Conservation (phyloP, 371 early-diverging fungal species). For the Saksenaea oblongispora region DNA sequence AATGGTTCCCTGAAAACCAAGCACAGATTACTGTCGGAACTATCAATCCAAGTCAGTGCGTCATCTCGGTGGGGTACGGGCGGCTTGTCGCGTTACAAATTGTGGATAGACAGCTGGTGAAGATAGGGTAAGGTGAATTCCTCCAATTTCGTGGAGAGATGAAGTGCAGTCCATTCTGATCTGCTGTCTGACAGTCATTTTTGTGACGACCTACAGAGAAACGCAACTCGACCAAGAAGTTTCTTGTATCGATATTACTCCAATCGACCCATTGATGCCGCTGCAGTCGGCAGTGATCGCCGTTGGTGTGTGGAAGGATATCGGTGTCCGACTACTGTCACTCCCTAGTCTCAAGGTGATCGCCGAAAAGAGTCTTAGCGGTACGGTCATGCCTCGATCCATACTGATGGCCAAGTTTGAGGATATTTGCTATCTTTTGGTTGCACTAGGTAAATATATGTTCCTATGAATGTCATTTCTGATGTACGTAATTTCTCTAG, state of each 20-base stretch:
- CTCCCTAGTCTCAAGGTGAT: constrained; percentile 60
- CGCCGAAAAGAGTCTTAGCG: constrained; percentile 52
- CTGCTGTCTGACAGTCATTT: constrained; percentile 3
- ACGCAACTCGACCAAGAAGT: constrained; percentile 64
- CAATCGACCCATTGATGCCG: constrained; percentile 35
- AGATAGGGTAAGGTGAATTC: constrained; percentile 46
- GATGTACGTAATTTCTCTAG: constrained; percentile 19
- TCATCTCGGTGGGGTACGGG: constrained; percentile 65
- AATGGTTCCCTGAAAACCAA: constrained; percentile 55
- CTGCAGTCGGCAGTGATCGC: constrained; percentile 55
- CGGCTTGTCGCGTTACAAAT: constrained; percentile 62
- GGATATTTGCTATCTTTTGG: constrained; percentile 71
- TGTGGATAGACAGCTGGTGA: constrained; percentile 33
- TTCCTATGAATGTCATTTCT: neutral
- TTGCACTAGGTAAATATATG: constrained; percentile 65
- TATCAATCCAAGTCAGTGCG: constrained; percentile 63
- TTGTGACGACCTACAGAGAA: constrained; percentile 15
- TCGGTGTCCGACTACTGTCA: constrained; percentile 62
- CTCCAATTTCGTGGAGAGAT: neutral
- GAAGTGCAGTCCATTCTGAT: neutral
- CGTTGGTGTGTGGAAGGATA: constrained; percentile 79
- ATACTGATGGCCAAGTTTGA: constrained; percentile 77
- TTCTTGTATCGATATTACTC: constrained; percentile 73
- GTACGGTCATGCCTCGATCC: constrained; percentile 76
- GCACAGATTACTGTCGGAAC: constrained; percentile 64